These are phyloP conservation scores for Diplodia seriata DNA, from an alignment of 2,329 filamentous ascomycete genomes.

Conservation along the genomic window DNA sequence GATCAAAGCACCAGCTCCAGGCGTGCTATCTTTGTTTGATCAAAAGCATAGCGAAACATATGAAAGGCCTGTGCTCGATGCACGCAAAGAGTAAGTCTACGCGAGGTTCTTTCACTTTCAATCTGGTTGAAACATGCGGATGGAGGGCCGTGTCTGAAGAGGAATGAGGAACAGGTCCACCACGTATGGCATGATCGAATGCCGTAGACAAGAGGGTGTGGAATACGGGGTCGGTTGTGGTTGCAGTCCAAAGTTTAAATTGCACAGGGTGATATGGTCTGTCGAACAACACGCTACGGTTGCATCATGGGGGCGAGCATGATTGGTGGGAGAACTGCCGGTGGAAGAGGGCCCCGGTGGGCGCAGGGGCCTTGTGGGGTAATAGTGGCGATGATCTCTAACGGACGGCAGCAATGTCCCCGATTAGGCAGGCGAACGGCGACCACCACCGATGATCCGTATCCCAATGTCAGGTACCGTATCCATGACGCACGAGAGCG, in stretches of 20 bases:
- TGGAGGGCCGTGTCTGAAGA: neutral
- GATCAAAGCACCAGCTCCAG: too few relatives aligned
- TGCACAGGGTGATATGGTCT: neutral
- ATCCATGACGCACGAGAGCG: neutral
- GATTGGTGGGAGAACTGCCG: neutral
- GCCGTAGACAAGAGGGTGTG: neutral
- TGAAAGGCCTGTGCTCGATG: neutral
- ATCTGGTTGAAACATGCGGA: neutral
- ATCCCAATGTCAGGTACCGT: neutral
- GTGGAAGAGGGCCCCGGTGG: neutral
- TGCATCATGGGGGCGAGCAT: neutral
- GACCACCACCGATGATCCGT: neutral
- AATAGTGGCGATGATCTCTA: neutral
- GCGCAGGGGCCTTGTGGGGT: neutral
- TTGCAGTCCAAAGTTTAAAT: neutral
- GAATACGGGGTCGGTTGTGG: neutral
- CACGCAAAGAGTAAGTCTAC: neutral
- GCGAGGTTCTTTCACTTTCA: neutral
- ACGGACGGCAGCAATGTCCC: neutral
- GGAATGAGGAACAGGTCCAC: neutral
- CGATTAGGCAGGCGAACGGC: conserved; percentile 1
- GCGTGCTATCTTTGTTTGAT: too few relatives aligned
- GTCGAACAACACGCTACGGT: neutral
- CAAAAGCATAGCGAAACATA: too few relatives aligned
- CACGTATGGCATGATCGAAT: neutral